Base-by-base conservation (phyloP, 2,329 filamentous ascomycete species). In the Penicillium crustosum region DNA sequence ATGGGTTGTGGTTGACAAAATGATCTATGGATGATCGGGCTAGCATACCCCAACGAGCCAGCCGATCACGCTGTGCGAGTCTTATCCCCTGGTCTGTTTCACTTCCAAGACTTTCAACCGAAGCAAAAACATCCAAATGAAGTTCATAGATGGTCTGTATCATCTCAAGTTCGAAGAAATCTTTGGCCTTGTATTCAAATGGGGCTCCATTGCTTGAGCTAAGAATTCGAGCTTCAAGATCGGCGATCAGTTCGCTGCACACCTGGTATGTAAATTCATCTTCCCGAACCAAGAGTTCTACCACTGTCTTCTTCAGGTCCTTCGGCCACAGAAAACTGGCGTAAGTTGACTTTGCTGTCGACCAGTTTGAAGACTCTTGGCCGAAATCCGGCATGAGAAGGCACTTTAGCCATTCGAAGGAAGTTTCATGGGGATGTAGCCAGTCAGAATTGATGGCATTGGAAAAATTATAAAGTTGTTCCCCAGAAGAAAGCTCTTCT, bases 141-240 rank as follows among this genome's bases (percentile, higher is more conserved):
- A 89, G 73, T 69, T 90, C 87, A 63, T 87, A 88, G 3, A 89
- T 73, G 2, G 81, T 80, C 68, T 89, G 79, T 2, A 82, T 74
- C 69, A 87, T 79, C 49, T 85, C 82, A 41, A 83, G 70, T 29
- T 78, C 66, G 13, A 69, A 69, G 23, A 73, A 60, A 42, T 80
- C 70, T 33, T 70, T 61, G 2, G 61, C 25, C 13, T 67, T 61
- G 52, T 73, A 75, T 35, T 65, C 47, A 50, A 73, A 73, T 15
- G 57, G 53, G 35, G 44, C 36, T 12, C 62, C 64, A 27, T 53
- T 29, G 9, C 49, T 58, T 25, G 56, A 58, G 12, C 59, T 49
- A 19, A 77, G 66, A 6, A 73, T 62, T 36, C 66, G 65, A 43
- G 60, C 54, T 36, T 73, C 73, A 4, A 74, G 64, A 6, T 52